phyloP scores from a whole-genome alignment of 139 green algal genomes.

The Dunaliella sp. region DNA sequence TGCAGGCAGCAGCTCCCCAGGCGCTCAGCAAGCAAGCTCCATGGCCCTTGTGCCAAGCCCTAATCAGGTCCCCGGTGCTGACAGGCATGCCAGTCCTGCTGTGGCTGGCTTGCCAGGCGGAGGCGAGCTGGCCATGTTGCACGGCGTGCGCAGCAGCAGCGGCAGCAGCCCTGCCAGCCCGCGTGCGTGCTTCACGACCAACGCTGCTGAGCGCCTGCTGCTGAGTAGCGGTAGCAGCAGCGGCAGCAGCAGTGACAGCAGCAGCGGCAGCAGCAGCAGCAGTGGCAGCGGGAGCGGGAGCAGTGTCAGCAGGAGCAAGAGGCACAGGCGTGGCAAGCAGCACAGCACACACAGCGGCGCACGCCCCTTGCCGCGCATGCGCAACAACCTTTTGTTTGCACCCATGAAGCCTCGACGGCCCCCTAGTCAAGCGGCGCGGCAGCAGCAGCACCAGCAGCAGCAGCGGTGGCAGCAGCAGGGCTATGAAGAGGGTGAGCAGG shows the following conservation, averaged over 20 bases:
- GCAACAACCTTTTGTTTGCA: background rate
- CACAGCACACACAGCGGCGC: background rate
- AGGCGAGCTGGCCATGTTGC: too few relatives aligned
- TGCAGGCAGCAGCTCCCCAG: background rate
- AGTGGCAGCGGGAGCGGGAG: background rate
- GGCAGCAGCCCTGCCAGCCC: background rate
- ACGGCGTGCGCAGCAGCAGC: too few relatives aligned
- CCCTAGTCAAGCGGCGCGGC: background rate
- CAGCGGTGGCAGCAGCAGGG: too few relatives aligned
- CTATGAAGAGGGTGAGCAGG: too few relatives aligned
- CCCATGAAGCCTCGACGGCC: background rate
- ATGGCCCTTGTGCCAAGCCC: background rate
- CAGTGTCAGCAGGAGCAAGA: background rate
- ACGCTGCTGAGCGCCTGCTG: background rate
- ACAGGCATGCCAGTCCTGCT: background rate
- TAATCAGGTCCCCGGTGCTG: background rate
- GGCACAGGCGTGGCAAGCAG: background rate
- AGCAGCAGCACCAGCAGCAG: background rate
- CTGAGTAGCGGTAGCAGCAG: background rate
- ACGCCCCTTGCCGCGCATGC: too few relatives aligned
- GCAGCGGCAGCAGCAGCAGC: background rate
- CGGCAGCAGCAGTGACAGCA: background rate
- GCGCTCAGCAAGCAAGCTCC: background rate
- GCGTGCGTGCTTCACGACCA: background rate
- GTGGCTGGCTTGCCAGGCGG: too few relatives aligned